phyloP scores from a whole-genome alignment of 495 filamentous ascomycete genomes.

The Aspergillus nanangensis region DNA sequence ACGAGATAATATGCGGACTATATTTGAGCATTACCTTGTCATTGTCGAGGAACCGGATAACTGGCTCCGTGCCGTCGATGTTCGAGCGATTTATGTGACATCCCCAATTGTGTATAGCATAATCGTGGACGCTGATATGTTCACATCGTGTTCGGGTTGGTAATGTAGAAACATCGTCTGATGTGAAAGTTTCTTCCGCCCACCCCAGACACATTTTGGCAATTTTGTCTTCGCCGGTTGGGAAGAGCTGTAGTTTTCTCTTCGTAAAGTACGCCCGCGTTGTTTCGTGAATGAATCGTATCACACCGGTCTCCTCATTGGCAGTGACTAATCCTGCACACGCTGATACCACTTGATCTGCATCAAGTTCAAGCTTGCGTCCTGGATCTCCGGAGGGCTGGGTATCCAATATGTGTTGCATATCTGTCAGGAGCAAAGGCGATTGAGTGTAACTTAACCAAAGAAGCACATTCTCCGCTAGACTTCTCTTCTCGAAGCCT shows the following conservation, averaged over 20 bases:
- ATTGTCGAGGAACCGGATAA: not conserved
- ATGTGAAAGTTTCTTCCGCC: not conserved
- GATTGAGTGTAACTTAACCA: not conserved
- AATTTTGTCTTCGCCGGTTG: not conserved
- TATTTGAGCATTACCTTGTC: not conserved
- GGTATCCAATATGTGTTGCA: not conserved
- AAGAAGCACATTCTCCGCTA: not conserved
- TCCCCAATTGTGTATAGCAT: not conserved
- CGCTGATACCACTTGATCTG: not conserved
- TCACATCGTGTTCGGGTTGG: not conserved
- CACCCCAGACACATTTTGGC: not conserved
- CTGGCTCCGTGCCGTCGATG: not conserved
- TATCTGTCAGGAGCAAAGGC: not conserved
- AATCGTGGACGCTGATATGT: not conserved
- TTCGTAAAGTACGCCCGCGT: not conserved
- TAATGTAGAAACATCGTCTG: not conserved
- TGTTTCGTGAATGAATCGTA: not conserved
- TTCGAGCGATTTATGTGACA: not conserved
- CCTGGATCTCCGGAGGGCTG: not conserved
- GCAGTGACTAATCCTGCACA: not conserved
- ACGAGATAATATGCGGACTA: not conserved
- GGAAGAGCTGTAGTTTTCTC: not conserved
- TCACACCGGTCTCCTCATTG: not conserved
- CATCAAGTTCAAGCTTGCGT: not conserved
- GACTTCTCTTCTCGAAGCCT: not conserved